Percentiles rank a stretch among this genome's conserved stretches.
Conservation (phyloP, 495 filamentous ascomycete genomes). For the Talaromyces ruber region DNA sequence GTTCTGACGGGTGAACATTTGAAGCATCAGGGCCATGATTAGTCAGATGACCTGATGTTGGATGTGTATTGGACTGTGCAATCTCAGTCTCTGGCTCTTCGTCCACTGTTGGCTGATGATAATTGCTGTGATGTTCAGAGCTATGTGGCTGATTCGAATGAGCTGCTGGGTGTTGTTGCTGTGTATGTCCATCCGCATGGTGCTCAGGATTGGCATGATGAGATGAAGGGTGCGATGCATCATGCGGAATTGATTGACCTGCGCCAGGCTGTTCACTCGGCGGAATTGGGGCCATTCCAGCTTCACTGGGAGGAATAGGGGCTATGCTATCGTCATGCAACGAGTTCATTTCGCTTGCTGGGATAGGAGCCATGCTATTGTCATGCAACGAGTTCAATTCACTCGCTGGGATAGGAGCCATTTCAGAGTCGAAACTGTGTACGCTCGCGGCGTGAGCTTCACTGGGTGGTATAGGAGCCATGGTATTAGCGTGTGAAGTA, state of each 20-base stretch:
- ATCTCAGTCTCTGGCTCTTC: background rate
- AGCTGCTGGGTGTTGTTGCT: background rate
- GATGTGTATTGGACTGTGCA: background rate
- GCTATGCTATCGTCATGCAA: background rate
- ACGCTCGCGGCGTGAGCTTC: background rate
- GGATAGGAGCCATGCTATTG: background rate
- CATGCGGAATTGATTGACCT: background rate
- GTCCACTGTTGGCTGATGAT: background rate
- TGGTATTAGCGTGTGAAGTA: background rate
- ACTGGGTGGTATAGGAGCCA: background rate
- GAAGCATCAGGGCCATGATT: background rate
- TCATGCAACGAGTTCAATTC: background rate
- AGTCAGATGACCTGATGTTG: background rate
- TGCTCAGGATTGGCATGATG: background rate
- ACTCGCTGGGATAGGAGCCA: background rate
- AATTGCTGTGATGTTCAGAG: background rate
- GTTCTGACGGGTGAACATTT: too few species aligned
- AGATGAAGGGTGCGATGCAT: background rate
- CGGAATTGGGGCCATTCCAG: background rate
- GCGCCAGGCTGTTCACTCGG: background rate
- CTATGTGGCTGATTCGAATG: background rate
- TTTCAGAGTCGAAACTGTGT: background rate
- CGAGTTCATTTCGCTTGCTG: background rate
- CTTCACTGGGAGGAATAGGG: background rate
- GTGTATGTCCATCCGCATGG: background rate